phyloP scores from a whole-genome alignment of 192 early-diverging fungal genomes.

The Coemansia sp. region DNA sequence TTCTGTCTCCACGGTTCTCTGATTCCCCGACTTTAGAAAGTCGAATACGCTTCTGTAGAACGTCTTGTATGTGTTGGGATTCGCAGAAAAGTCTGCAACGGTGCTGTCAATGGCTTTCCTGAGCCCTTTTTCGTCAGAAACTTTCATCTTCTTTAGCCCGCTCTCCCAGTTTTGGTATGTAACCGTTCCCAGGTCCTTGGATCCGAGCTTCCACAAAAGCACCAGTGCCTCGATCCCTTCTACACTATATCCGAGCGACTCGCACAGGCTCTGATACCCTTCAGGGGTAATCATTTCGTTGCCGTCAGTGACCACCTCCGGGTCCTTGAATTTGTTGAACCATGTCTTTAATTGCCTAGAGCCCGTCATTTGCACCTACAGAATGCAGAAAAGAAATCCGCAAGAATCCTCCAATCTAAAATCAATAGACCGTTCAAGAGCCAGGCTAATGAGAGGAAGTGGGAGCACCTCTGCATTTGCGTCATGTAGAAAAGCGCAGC shows the following conservation, averaged over 20 bases:
- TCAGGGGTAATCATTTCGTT: conserved; percentile 29
- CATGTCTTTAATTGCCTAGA: conserved; percentile 16
- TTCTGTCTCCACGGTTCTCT: conserved; percentile 25
- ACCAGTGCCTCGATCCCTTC: conserved; percentile 41
- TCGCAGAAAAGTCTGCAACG: conserved; percentile 5
- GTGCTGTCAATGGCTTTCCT: conserved; percentile 10
- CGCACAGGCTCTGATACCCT: conserved; percentile 44
- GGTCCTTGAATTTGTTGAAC: conserved; percentile 44
- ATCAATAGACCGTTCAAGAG: no score
- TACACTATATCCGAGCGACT: conserved; percentile 29
- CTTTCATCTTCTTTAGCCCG: conserved; percentile 24
- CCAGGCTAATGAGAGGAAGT: no score
- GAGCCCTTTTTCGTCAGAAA: conserved; percentile 11
- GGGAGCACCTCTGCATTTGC: no score
- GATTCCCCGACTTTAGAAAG: conserved; percentile 25
- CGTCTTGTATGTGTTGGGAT: conserved; percentile 16
- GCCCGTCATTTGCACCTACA: conserved; percentile 22
- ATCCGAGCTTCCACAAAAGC: conserved; percentile 42
- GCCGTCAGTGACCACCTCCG: conserved; percentile 28
- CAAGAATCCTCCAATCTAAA: no score
- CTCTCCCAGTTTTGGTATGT: conserved; percentile 24
- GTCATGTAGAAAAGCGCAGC: background rate
- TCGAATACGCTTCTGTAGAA: conserved; percentile 46
- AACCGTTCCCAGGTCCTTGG: conserved; percentile 31
- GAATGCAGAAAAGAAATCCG: background rate